These are phyloP conservation scores for Penicillium riverlandense DNA, from an alignment of 495 filamentous ascomycete species.

Conservation along the genomic window DNA sequence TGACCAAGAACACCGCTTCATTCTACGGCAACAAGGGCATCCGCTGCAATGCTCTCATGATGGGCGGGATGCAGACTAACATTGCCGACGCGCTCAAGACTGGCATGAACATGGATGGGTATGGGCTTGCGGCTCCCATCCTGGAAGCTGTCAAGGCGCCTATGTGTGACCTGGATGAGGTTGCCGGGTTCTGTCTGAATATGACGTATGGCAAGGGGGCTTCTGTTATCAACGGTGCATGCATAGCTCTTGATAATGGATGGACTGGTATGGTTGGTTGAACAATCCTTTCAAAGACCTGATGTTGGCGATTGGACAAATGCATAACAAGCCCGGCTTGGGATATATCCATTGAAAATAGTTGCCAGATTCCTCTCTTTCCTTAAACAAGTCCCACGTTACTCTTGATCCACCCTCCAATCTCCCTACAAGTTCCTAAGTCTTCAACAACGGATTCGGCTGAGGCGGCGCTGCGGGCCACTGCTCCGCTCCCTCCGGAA, in stretches of 20 bases:
- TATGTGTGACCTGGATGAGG: constrained; percentile 30
- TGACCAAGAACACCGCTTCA: constrained; percentile 57
- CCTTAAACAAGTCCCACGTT: not conserved
- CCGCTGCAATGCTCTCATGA: constrained; percentile 46
- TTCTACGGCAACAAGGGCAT: constrained; percentile 53
- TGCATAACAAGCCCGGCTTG: no score
- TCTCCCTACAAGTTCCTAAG: no score
- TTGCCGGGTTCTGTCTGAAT: constrained; percentile 23
- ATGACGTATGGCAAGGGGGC: constrained; percentile 21
- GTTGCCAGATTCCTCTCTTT: not conserved
- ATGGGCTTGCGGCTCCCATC: constrained; percentile 24
- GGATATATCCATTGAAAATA: no score
- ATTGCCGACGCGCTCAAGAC: constrained; percentile 41
- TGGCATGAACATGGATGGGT: constrained; percentile 39
- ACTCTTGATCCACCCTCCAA: no score
- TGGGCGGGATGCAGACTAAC: constrained; percentile 52
- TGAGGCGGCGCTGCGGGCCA: constrained; percentile 13
- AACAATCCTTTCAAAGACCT: not conserved
- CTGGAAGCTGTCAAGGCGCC: constrained; percentile 17
- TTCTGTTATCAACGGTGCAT: constrained; percentile 25
- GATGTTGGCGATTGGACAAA: no score
- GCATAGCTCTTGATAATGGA: constrained; percentile 27
- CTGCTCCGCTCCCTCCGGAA: constrained; percentile 50
- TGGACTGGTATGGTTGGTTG: constrained; percentile 21
- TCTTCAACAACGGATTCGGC: constrained; percentile 3